Conservation (phyloP, 805 yeast genomes). For the Diddensiella transvaalensis region DNA sequence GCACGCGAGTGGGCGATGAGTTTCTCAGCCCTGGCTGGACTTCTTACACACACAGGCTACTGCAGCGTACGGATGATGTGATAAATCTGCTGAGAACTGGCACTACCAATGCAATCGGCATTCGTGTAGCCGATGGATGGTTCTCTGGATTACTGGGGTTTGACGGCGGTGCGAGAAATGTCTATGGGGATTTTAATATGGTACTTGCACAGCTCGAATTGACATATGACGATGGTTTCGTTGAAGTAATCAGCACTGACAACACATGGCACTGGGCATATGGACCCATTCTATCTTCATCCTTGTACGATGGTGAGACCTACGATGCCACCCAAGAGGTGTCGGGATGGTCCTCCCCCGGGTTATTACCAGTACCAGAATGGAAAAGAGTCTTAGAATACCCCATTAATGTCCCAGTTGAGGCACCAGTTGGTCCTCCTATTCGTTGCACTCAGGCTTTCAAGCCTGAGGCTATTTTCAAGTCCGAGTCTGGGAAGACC, state of each 20-base stretch:
- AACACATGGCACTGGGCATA: conserved; percentile 20
- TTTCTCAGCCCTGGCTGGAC: conserved; percentile 31
- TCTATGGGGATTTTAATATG: conserved; percentile 25
- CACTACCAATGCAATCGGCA: conserved; percentile 21
- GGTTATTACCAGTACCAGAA: neutral
- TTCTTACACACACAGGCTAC: conserved; percentile 25
- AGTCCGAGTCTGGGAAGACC: conserved; percentile 24
- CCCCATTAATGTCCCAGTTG: conserved; percentile 8
- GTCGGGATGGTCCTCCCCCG: conserved; percentile 19
- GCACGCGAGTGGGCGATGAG: conserved; percentile 22
- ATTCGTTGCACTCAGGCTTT: conserved; percentile 17
- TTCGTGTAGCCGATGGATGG: conserved; percentile 31
- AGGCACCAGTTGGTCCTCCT: conserved; percentile 20
- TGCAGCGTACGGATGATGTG: conserved; percentile 27
- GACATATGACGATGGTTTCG: conserved; percentile 21
- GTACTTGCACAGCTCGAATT: conserved; percentile 23
- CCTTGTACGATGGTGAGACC: conserved; percentile 29
- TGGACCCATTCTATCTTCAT: conserved; percentile 26
- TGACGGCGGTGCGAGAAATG: conserved; percentile 26
- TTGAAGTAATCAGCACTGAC: conserved; percentile 21
- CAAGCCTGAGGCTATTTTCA: conserved; percentile 19
- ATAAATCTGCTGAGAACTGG: conserved; percentile 12
- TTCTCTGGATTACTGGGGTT: conserved; percentile 28
- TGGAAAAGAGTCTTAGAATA: neutral
- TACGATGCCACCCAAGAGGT: conserved; percentile 27